Conservation (phyloP, 164 flowering plant genomes). For the Brasenia schreberi region DNA sequence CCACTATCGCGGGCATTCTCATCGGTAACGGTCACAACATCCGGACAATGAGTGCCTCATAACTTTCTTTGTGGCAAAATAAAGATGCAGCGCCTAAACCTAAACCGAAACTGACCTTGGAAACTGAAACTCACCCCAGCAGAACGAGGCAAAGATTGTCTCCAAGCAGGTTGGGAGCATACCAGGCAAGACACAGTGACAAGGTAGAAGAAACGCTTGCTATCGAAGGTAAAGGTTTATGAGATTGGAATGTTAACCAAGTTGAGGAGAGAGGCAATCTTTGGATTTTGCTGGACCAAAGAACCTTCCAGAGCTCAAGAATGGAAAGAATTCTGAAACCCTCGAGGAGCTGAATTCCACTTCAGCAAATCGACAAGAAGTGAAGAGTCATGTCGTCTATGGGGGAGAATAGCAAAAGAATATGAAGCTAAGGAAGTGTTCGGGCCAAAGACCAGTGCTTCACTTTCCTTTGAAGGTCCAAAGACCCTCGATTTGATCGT, state of each 20-base stretch:
- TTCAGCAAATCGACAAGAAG: slow-evolving; percentile 46
- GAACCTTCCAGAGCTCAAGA: slow-evolving; percentile 52
- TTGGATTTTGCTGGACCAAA: slow-evolving; percentile 42
- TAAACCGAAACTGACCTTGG: too few species aligned
- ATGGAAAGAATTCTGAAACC: slow-evolving; percentile 15
- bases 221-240: slow-evolving; percentile 20
- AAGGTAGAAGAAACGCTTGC: slow-evolving; percentile 27
- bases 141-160: slow-evolving; percentile 27
- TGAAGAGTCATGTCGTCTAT: slow-evolving; percentile 11
- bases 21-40: slow-evolving; percentile 25
- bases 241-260: slow-evolving; percentile 5
- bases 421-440: slow-evolving; percentile 12
- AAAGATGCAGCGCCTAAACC: slow-evolving; percentile 15
- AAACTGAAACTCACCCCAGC: slow-evolving; percentile 24
- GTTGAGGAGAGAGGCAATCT: background rate
- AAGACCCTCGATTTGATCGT: slow-evolving; percentile 28
- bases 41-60: slow-evolving; percentile 29
- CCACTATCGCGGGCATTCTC: slow-evolving; percentile 16
- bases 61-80: slow-evolving; percentile 62
- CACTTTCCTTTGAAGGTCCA: slow-evolving; percentile 69
- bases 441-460: slow-evolving; percentile 22
- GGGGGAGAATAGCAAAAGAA: slow-evolving; percentile 32
- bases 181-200: slow-evolving; percentile 34
- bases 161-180: slow-evolving; percentile 26
- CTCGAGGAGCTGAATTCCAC: slow-evolving; percentile 8